phyloP scores from a whole-genome alignment of 345 rosid species.

The Syzygium aromaticum region DNA sequence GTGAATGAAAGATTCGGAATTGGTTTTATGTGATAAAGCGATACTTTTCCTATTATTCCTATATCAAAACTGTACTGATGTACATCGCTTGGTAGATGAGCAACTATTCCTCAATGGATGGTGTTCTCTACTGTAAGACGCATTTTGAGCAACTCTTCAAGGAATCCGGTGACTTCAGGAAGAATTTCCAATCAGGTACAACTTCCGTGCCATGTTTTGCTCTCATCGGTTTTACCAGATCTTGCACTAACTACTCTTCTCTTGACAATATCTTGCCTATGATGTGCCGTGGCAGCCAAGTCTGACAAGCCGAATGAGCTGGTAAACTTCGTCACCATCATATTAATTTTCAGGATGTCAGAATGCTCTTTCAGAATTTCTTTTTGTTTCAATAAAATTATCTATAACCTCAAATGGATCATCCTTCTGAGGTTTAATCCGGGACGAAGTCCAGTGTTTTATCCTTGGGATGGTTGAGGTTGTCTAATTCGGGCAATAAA shows the following conservation, averaged over 20 bases:
- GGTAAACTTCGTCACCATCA: constrained; percentile 9
- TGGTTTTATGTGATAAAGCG: background rate
- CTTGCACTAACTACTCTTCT: background rate
- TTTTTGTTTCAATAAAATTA: background rate
- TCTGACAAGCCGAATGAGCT: constrained; percentile 14
- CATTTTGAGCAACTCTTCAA: constrained; percentile 45
- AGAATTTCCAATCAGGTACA: constrained; percentile 32
- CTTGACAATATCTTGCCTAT: background rate
- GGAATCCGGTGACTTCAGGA: constrained; percentile 43
- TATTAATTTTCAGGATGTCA: background rate
- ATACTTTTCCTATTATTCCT: background rate
- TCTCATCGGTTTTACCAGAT: background rate
- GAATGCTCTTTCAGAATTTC: background rate
- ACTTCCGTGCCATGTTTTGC: background rate
- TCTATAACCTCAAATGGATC: background rate
- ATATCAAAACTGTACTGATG: background rate
- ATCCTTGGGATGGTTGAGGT: background rate
- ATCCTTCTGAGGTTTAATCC: background rate
- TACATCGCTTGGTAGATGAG: constrained; percentile 21
- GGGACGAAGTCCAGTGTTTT: background rate
- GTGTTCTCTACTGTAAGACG: constrained; percentile 36
- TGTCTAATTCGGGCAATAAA: background rate
- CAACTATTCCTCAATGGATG: constrained; percentile 45
- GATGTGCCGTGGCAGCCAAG: constrained; percentile 7
- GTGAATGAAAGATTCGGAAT: background rate